Base-by-base conservation (phyloP, 2,329 filamentous ascomycete genomes). In the Penicillium sp. region DNA sequence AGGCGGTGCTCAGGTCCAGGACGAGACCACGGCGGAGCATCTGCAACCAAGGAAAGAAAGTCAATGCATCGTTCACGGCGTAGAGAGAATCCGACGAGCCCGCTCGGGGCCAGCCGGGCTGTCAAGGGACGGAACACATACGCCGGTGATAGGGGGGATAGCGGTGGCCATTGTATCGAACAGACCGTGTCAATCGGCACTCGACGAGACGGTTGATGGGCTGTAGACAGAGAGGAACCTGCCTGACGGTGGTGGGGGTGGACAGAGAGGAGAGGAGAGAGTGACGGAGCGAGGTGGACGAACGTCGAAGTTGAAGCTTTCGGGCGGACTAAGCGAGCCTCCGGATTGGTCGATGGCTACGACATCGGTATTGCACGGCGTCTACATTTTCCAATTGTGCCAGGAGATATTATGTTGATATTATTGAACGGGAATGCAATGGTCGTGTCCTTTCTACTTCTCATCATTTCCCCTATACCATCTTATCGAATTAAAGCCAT, bases 21-120 rank as follows among this genome's bases (percentile, higher is more conserved):
- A 86, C 81, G 50, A 85, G 73, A 64, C 75, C 75, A 67, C 79
- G 76, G 68, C 80, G 79, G 72, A 85, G 79, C 77, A 83, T 84
- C 81, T 84, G 62, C 52, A 55, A 16, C 18, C 1, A 18, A 18
- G 37, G 9, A 31, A 2, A 22, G 2, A 5, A 35, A 20, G 53
- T 65, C 44, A 61, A 58, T 38, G 18, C 42, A 41, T 37, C 13
- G 40, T 49, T 49, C 36, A 14, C 6, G 29, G 18, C 14, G 24
- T 18, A 27, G 8, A 22, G 27, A 26, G 16, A 8, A 42, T 47
- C 43, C 51, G 50, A 43, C 47, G 37, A 40, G 47, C 32, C 50
- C 50, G 49, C 32, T 54, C 54, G 56, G 50, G 49, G 40, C 49
- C 27, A 51, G 47, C 42, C 50, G 49, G 54, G 51, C 42, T 52